Evolutionary conservation across 352 stramenopile species (phyloP).

Genomic region (Pythium rishiriense): DNA sequence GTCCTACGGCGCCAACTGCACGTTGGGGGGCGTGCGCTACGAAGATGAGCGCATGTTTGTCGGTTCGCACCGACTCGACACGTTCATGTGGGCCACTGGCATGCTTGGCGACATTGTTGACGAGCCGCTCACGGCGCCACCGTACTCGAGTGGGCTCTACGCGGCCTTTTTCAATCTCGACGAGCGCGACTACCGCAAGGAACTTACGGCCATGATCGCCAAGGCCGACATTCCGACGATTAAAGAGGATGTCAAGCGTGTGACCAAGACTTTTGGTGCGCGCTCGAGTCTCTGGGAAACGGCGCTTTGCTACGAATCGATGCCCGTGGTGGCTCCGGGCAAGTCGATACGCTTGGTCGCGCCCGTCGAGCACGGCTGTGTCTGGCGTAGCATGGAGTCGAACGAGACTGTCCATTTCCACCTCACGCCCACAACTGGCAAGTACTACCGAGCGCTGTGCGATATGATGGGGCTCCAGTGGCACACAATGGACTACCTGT

Average conservation of each 20-base stretch:
- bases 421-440: conserved; percentile 10
- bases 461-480: conserved; percentile 27
- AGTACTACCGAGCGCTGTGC: conserved; percentile 24
- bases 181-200: conserved; percentile 18
- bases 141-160: conserved; percentile 12
- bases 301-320: conserved; percentile 27
- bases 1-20: conserved; percentile 20
- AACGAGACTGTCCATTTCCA: conserved; percentile 16
- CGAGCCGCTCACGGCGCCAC: conserved; percentile 9
- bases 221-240: conserved; percentile 15
- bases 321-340: not conserved
- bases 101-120: conserved; percentile 24
- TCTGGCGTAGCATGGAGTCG: conserved; percentile 18
- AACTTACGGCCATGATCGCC: conserved; percentile 4
- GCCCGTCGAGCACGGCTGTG: conserved; percentile 24
- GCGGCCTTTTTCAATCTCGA: conserved; percentile 19
- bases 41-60: conserved; percentile 28
- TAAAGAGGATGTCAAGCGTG: not conserved
- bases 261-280: conserved; percentile 19
- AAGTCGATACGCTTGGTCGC: not conserved
- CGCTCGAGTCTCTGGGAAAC: conserved; percentile 23
- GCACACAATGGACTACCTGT: conserved; percentile 28
- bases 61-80: conserved; percentile 17
- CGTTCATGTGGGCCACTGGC: conserved; percentile 22
- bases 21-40: conserved; percentile 20